These are phyloP conservation scores for Plenodomus tracheiphilus DNA, from an alignment of 2,329 filamentous ascomycete genomes.

Conservation along the genomic window DNA sequence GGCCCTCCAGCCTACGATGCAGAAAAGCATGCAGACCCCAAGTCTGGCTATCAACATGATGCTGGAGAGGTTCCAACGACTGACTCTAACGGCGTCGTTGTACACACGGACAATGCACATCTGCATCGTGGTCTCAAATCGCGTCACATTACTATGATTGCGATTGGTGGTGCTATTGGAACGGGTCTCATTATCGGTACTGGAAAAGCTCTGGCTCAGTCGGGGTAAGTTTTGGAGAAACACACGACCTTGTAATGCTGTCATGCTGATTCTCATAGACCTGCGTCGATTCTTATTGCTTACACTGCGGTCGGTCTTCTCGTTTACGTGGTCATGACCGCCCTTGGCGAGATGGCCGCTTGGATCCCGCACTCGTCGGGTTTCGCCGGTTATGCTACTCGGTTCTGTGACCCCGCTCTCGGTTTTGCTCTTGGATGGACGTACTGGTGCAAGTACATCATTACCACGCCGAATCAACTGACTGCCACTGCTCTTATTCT, in stretches of 20 bases:
- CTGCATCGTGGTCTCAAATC: slow-evolving; percentile 59
- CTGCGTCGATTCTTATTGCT: slow-evolving; percentile 71
- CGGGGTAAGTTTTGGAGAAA: slow-evolving; percentile 43
- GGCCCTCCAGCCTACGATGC: slow-evolving; percentile 28
- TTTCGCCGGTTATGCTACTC: slow-evolving; percentile 78
- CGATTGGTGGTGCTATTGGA: slow-evolving; percentile 73
- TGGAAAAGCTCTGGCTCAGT: slow-evolving; percentile 54
- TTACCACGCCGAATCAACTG: slow-evolving; percentile 81
- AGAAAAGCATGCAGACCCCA: slow-evolving; percentile 17
- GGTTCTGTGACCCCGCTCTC: slow-evolving; percentile 79
- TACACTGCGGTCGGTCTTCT: slow-evolving; percentile 71
- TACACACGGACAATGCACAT: slow-evolving; percentile 35
- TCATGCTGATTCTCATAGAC: slow-evolving; percentile 45
- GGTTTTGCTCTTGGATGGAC: slow-evolving; percentile 74
- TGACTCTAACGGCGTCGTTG: slow-evolving; percentile 28
- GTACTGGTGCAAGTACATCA: slow-evolving; percentile 74
- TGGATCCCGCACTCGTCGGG: slow-evolving; percentile 78
- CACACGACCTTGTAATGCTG: not conserved
- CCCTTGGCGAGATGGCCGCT: slow-evolving; percentile 81
- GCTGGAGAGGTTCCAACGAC: slow-evolving; percentile 19
- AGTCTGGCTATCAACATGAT: slow-evolving; percentile 10
- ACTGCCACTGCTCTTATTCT: slow-evolving; percentile 80
- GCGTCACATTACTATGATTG: slow-evolving; percentile 65
- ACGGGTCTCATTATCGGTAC: slow-evolving; percentile 74
- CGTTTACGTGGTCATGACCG: slow-evolving; percentile 81